Conservation (phyloP, 202 grass and related monocot species). For the Setaria italica region DNA sequence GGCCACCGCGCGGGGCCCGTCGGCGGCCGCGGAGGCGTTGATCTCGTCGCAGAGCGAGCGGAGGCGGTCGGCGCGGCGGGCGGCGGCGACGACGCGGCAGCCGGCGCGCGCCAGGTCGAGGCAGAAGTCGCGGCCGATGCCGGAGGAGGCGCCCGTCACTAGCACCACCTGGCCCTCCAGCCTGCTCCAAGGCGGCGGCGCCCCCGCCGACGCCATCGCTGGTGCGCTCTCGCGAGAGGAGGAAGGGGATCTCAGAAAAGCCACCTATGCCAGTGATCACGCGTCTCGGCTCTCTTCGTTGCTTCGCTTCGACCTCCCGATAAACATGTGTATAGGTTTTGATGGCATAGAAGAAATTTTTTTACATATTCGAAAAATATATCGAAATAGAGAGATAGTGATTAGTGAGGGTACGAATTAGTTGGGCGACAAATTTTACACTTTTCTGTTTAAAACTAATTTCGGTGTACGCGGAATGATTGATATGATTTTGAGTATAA, state of each 20-base stretch:
- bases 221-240: neutral
- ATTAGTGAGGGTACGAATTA: no score
- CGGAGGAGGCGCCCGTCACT: slow-evolving; percentile 88
- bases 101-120: slow-evolving; percentile 68
- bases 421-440: no score
- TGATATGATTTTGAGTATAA: no score
- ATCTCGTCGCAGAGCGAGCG: slow-evolving; percentile 86
- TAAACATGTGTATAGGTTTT: no score
- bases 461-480: no score
- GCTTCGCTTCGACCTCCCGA: neutral
- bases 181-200: slow-evolving; percentile 53
- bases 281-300: neutral
- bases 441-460: no score
- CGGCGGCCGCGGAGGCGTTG: slow-evolving; percentile 39
- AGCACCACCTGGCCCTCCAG: slow-evolving; percentile 77
- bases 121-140: slow-evolving; percentile 82
- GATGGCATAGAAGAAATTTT: no score
- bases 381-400: no score
- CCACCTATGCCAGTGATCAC: neutral
- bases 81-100: slow-evolving; percentile 72
- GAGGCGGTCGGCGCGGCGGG: slow-evolving; percentile 73
- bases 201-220: slow-evolving; percentile 33
- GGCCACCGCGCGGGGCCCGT: slow-evolving; percentile 33
- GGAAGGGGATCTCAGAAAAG: neutral
- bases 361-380: no score